Conservation (phyloP, 2,329 filamentous ascomycete genomes). For the Chaetomiaceae sp. region DNA sequence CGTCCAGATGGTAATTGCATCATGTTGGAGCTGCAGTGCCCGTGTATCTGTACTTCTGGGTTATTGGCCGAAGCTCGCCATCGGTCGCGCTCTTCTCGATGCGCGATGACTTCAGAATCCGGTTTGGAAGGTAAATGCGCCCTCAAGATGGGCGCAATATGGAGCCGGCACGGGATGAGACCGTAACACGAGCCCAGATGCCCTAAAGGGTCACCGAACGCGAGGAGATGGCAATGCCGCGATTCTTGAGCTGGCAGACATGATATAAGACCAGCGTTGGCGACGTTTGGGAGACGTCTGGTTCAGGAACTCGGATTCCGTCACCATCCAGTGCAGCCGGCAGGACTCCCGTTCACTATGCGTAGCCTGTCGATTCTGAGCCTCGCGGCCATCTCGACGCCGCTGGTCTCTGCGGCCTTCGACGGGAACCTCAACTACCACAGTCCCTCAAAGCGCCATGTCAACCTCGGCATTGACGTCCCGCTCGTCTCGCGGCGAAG, state of each 20-base stretch:
- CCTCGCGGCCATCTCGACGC: constrained; percentile 3
- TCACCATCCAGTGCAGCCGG: background rate
- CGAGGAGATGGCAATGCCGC: background rate
- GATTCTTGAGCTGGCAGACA: background rate
- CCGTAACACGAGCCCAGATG: background rate
- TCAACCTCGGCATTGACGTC: constrained; percentile 51
- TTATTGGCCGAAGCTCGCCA: background rate
- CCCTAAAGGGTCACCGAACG: background rate
- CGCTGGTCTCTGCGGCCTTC: constrained; percentile 16
- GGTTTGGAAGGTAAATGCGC: background rate
- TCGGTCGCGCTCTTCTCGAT: background rate
- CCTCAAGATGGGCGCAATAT: background rate
- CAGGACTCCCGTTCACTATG: background rate
- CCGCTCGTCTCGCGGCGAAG: constrained; percentile 27
- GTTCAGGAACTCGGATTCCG: background rate
- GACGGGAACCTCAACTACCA: constrained; percentile 52
- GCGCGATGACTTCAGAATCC: background rate
- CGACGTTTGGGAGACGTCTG: background rate
- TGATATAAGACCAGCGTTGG: background rate
- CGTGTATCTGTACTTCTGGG: background rate
- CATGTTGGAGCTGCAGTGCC: background rate
- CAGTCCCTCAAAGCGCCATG: constrained; percentile 54
- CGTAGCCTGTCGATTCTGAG: background rate
- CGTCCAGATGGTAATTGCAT: background rate
- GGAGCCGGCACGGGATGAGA: background rate